phyloP scores from a whole-genome alignment of 208 protist species.

The Polymyxa betae region DNA sequence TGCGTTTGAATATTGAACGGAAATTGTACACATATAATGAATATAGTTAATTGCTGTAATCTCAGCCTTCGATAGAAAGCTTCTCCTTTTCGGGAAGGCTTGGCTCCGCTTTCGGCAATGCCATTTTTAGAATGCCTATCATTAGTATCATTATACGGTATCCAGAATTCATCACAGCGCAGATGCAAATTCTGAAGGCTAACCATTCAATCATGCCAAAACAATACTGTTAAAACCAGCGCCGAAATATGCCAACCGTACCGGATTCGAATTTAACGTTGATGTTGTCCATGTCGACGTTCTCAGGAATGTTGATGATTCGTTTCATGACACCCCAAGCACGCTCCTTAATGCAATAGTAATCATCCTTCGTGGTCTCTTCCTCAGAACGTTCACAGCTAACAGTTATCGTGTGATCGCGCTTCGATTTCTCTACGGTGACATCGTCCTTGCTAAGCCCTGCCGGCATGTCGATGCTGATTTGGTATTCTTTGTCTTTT shows the following conservation, averaged over 20 bases:
- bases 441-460: background rate
- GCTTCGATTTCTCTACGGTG: background rate
- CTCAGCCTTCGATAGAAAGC: too few species aligned
- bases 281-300: background rate
- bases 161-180: background rate
- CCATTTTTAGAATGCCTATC: background rate
- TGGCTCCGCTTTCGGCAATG: background rate
- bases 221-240: too few species aligned
- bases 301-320: background rate
- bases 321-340: background rate
- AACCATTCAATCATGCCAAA: too few species aligned
- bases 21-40: too few species aligned
- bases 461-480: constrained; percentile 10
- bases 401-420: background rate
- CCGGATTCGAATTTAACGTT: background rate
- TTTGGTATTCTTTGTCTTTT: background rate
- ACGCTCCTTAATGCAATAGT: background rate
- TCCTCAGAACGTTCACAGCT: background rate
- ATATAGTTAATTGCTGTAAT: too few species aligned
- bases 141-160: background rate
- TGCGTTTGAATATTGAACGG: too few species aligned
- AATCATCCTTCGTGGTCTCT: background rate
- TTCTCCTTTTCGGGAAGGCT: background rate
- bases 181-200: too few species aligned
- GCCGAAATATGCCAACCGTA: too few species aligned